phyloP scores from a whole-genome alignment of 441 rosid species.

The Omphalea diandra region DNA sequence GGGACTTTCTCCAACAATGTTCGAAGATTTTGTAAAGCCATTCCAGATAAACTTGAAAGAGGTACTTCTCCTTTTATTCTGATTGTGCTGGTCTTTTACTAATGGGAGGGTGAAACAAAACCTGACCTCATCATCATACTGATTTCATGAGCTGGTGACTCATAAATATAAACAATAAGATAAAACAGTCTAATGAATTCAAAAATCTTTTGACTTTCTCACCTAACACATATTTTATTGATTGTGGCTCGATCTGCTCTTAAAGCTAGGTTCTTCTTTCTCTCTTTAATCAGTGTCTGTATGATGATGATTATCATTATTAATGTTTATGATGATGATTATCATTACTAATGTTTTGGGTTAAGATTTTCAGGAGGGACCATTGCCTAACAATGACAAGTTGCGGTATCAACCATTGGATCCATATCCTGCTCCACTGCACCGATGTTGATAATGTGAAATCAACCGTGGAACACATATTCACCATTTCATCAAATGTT shows the following conservation, averaged over 20 bases:
- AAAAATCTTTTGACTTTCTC: too few species aligned
- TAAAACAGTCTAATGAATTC: too few species aligned
- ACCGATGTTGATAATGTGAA: slow-evolving; percentile 36
- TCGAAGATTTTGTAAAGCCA: slow-evolving; percentile 88
- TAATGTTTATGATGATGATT: too few species aligned
- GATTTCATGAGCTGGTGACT: not conserved
- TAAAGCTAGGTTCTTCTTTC: too few species aligned
- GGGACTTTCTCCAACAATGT: slow-evolving; percentile 64
- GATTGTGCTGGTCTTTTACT: not conserved
- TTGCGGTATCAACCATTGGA: slow-evolving; percentile 71
- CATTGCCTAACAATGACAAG: slow-evolving; percentile 61
- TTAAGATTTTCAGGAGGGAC: slow-evolving; percentile 57
- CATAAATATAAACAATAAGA: not conserved
- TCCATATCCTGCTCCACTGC: slow-evolving; percentile 75
- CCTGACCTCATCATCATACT: not conserved
- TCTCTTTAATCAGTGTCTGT: not conserved
- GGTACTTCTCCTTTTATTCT: slow-evolving; percentile 38
- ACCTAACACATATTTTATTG: too few species aligned
- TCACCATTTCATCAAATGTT: not conserved
- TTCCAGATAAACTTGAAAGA: slow-evolving; percentile 69
- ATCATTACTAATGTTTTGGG: slow-evolving; percentile 1
- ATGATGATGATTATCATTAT: too few species aligned
- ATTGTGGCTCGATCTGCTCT: too few species aligned
- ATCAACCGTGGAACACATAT: not conserved
- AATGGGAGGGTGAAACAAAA: not conserved